Evolutionary conservation across 1,284 basidiomycete species (phyloP).

Genomic region (Leccinum fallax): DNA sequence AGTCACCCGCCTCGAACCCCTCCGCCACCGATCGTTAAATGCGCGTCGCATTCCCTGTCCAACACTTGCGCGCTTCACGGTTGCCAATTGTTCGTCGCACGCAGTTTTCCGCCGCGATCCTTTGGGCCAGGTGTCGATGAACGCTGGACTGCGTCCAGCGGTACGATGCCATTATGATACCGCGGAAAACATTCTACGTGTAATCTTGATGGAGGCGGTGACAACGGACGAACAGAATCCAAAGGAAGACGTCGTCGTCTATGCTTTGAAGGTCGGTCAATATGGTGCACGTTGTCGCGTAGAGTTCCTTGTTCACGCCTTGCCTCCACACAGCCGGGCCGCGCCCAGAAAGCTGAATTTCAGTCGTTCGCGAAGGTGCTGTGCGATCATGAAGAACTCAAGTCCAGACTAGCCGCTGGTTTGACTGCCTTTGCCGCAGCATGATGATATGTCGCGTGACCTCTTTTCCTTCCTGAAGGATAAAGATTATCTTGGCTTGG

Average conservation of each 20-base stretch:
- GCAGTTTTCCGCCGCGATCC: slow-evolving; percentile 69
- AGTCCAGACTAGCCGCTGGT: slow-evolving; percentile 10
- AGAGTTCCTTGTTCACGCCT: not conserved
- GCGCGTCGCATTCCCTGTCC: slow-evolving; percentile 8
- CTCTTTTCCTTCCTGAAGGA: not conserved
- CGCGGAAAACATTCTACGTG: slow-evolving; percentile 54
- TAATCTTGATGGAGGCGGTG: slow-evolving; percentile 54
- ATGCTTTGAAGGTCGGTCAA: slow-evolving; percentile 43
- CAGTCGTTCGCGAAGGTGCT: slow-evolving; percentile 48
- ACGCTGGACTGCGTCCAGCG: slow-evolving; percentile 52
- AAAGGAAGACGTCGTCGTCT: slow-evolving; percentile 38
- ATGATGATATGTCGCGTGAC: slow-evolving; percentile 15
- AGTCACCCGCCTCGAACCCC: slow-evolving; percentile 29
- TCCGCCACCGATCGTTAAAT: slow-evolving; percentile 26
- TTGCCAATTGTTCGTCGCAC: not conserved
- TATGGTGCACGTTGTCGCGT: not conserved
- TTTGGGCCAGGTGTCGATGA: slow-evolving; percentile 68
- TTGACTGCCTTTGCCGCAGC: slow-evolving; percentile 6
- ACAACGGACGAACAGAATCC: slow-evolving; percentile 22
- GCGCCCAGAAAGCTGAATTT: slow-evolving; percentile 52
- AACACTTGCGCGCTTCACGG: not conserved
- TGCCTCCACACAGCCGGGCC: slow-evolving; percentile 45
- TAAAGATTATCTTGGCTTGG: slow-evolving; percentile 4
- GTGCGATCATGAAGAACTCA: slow-evolving; percentile 35
- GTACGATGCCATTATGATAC: slow-evolving; percentile 59